These are phyloP conservation scores for Backusella luteola DNA, from an alignment of 192 early-diverging fungal species.

Conservation along the genomic window DNA sequence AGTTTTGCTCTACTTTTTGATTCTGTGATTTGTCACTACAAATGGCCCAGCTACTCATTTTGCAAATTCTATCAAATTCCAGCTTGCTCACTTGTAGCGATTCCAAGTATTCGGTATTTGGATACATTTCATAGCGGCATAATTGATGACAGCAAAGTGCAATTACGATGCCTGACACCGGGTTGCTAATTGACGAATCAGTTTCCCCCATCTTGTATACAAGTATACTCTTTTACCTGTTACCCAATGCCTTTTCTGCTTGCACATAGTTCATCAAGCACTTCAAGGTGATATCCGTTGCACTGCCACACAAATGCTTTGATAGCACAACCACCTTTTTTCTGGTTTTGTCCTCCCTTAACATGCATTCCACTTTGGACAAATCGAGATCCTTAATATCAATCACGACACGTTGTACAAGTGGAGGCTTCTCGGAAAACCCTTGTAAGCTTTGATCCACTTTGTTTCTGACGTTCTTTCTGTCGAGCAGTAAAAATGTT, in stretches of 20 bases:
- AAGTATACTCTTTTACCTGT: slow-evolving; percentile 16
- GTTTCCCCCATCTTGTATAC: not conserved
- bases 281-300: slow-evolving; percentile 83
- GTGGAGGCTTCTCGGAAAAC: slow-evolving; percentile 32
- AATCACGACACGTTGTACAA: slow-evolving; percentile 62
- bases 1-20: slow-evolving; percentile 36
- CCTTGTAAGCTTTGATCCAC: slow-evolving; percentile 48
- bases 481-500: slow-evolving; percentile 71
- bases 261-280: slow-evolving; percentile 59
- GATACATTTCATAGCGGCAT: slow-evolving; percentile 72
- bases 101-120: slow-evolving; percentile 61
- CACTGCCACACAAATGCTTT: slow-evolving; percentile 90
- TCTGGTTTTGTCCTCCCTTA: slow-evolving; percentile 15
- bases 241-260: slow-evolving; percentile 32
- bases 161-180: slow-evolving; percentile 71
- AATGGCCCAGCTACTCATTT: slow-evolving; percentile 80
- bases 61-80: slow-evolving; percentile 62
- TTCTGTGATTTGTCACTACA: slow-evolving; percentile 42
- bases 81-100: slow-evolving; percentile 45
- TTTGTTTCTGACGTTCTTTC: slow-evolving; percentile 77
- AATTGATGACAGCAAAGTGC: slow-evolving; percentile 91
- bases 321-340: slow-evolving; percentile 72
- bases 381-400: slow-evolving; percentile 88
- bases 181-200: slow-evolving; percentile 19
- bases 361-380: slow-evolving; percentile 45